Evolutionary conservation across 1,284 basidiomycete species (phyloP).

Genomic region (Ganoderma leucocontextum): DNA sequence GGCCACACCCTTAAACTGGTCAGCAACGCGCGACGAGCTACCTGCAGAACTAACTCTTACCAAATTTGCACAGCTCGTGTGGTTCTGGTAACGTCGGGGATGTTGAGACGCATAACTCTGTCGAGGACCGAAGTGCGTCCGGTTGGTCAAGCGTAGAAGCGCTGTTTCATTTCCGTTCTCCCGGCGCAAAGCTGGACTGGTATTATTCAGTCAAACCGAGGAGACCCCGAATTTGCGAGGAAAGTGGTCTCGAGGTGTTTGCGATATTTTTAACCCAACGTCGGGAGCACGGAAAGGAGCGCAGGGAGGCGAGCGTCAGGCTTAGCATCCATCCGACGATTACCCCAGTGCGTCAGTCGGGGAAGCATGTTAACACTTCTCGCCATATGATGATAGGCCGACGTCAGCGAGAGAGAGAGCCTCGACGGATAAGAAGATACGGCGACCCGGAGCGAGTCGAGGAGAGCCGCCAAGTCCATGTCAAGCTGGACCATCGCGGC

Average conservation of each 20-base stretch:
- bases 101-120: slow-evolving; percentile 17
- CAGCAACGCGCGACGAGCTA: slow-evolving; percentile 4
- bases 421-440: background rate
- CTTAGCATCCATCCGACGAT: slow-evolving; percentile 22
- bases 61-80: slow-evolving; percentile 10
- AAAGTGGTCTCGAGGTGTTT: slow-evolving; percentile 21
- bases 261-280: slow-evolving; percentile 17
- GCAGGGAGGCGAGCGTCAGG: background rate
- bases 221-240: slow-evolving; percentile 22
- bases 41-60: slow-evolving; percentile 12
- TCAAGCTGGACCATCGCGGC: background rate
- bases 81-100: slow-evolving; percentile 20
- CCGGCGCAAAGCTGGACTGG: slow-evolving; percentile 11
- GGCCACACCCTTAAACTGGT: background rate
- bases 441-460: slow-evolving; percentile 8
- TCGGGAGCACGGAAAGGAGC: slow-evolving; percentile 8
- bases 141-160: slow-evolving; percentile 13
- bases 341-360: slow-evolving; percentile 11
- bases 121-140: slow-evolving; percentile 24
- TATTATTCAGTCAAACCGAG: slow-evolving; percentile 23
- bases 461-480: background rate
- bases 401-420: slow-evolving; percentile 1
- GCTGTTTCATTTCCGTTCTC: slow-evolving; percentile 1
- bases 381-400: background rate
- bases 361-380: slow-evolving; percentile 2